These are phyloP conservation scores for Protomyces macrosporus DNA, from an alignment of 1,139 yeast species.

Conservation along the genomic window DNA sequence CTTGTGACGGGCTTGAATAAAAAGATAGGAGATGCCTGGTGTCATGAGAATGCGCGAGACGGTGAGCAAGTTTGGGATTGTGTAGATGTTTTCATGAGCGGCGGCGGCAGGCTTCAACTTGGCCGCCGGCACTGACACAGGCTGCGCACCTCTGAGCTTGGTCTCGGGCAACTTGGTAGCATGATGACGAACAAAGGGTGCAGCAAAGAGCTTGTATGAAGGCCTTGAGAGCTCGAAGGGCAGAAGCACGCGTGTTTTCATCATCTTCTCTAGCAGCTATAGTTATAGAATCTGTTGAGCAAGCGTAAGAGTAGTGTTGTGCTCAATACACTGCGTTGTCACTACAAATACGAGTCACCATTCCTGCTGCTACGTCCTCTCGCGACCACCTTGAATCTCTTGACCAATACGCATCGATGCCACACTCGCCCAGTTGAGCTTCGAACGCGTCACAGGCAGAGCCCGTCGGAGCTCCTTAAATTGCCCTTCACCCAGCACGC, in stretches of 20 bases:
- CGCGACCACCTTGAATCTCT: conserved; percentile 48
- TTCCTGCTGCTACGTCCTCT: neutral
- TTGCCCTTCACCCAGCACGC: conserved; percentile 66
- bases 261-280: no score
- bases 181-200: no score
- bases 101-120: neutral
- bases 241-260: no score
- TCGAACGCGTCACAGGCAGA: conserved; percentile 84
- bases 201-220: no score
- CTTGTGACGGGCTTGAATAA: conserved; percentile 47
- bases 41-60: conserved; percentile 70
- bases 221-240: no score
- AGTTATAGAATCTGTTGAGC: no score
- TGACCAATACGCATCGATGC: conserved; percentile 85
- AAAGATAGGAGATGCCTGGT: conserved; percentile 76
- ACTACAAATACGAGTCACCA: no score
- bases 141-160: no score
- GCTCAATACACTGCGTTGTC: no score
- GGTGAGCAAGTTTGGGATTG: conserved; percentile 81
- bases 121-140: no score
- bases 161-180: no score
- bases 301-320: no score
- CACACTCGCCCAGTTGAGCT: conserved; percentile 91
- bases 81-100: conserved; percentile 57
- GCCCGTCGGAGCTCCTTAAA: conserved; percentile 85